Base-by-base conservation (phyloP, 352 stramenopile species). In the Globisporangium takayamanum region DNA sequence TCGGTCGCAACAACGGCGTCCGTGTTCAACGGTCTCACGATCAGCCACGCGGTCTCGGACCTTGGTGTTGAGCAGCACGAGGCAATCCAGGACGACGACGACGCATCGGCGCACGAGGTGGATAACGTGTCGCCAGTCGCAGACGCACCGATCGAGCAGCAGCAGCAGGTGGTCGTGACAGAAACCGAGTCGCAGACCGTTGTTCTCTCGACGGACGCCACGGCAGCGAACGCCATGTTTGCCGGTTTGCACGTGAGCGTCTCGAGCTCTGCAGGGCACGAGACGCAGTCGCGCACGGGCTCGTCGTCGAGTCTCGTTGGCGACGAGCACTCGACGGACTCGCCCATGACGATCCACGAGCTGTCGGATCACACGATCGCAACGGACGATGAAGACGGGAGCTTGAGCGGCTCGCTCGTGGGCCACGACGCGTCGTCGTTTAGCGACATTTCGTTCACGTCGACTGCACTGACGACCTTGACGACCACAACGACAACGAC, bases 331-430 rank as follows among this genome's bases (percentile, higher is more conserved):
- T 63, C 51, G 42, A 64, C 56, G 6, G 61, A 67, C 50, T 62
- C 56, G 44, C 75, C 68, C 30, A 84, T 84, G 75, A 78, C 73
- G 18, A 80, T 84, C 55, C 59, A 77, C 51, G 70, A 84, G 61
- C 55, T 84, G n/a, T 72, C 66, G 8, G 65, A 79, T 58, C 67
- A 70, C 59, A 66, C 56, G 41, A 11, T 56, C 11, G 28, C 15
- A 14, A 62, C 54, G 10, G 60, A 62, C 20, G 61, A 64, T 18
- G 61, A 64, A 20, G 52, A 57, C n/a, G 25, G 36, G 28, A 59
- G 52, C 12, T 20, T 63, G 25, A 50, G 28, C 25, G 53, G 53
- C 14, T 54, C 49, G 15, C 33, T 55, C 16, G 39, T 51, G 39
- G 60, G 48, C 30, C 53, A 57, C 53, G 53, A 60, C 41, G 41